Evolutionary conservation across 345 rosid genomes (phyloP), one percentile per base, ranked within the genome.

Genomic region (Cochlearia excelsa): DNA sequence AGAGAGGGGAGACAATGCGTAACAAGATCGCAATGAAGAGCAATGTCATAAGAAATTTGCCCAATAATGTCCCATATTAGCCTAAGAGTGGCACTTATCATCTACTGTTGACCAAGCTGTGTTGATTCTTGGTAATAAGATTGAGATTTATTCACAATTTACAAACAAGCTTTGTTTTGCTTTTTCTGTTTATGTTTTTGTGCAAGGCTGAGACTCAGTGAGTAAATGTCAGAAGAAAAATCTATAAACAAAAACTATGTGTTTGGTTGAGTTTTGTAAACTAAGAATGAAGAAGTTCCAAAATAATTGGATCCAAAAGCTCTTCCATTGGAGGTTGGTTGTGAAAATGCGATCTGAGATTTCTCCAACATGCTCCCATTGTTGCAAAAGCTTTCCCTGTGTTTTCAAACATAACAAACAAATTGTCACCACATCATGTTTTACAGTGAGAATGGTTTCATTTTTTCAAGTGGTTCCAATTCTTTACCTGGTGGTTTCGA

Each of bases 51-150:
- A 74, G 88, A 53, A 87, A 93, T 72, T 76, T 89, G 74, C 96
- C 97, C 5, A 93, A 82, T 63, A 89, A 89, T 51, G 98, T 84
- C 51, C 74, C 86, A 0, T 78, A 82, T 71, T 84, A 86, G 81
- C 51, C 4, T 23, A 1, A 6, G 28, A 38, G 40, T 10, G 34
- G 46, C 35, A 38, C 51, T 26, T 54, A 2, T 7, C 31, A 34
- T 43, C 64, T 47, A 47, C 66, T 52, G 23, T 11, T 34, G 65
- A 51, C 23, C 56, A 49, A 63, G 26, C 9, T 70, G 29, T 50
- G 35, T 68, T 47, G 9, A 6, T 44, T 34, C 35, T 59, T 49
- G 57, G 29, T 34, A 49, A 49, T 50, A 50, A 62, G 30, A 62
- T 31, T 41, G 61, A 23, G 6, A 30, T 35, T 65, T 33, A 2